Conservation (phyloP, 768 basidiomycete species). For the Rhodotorula graminis region DNA sequence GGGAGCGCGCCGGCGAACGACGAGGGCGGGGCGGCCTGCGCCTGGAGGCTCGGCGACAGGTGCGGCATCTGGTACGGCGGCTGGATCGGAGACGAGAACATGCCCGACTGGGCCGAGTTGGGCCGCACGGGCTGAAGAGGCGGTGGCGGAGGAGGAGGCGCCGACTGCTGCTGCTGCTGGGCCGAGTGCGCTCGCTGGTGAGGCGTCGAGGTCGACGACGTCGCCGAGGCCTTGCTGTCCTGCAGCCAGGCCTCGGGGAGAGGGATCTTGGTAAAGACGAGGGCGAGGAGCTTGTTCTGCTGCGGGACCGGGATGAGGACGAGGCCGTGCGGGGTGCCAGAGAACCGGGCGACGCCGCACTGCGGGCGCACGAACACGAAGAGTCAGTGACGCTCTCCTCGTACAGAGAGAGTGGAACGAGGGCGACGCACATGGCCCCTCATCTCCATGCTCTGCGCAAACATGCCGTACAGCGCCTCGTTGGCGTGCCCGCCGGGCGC, state of each 20-base stretch:
- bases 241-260: constrained; percentile 28
- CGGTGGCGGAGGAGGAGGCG: background rate
- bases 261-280: constrained; percentile 35
- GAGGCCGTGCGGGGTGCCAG: constrained; percentile 20
- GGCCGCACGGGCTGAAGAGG: background rate
- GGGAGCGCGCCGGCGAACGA: background rate
- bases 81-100: constrained; percentile 6
- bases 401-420: too few relatives aligned
- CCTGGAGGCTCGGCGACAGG: background rate
- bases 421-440: constrained; percentile 20
- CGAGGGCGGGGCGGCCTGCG: background rate
- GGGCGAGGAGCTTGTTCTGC: constrained; percentile 18
- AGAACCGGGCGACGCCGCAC: constrained; percentile 33
- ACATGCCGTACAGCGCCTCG: constrained; percentile 31
- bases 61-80: background rate
- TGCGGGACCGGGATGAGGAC: constrained; percentile 29
- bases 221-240: background rate
- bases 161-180: constrained; percentile 8
- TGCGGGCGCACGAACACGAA: background rate
- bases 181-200: background rate
- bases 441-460: constrained; percentile 27
- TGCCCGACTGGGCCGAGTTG: constrained; percentile 10
- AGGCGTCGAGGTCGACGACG: background rate
- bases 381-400: too few relatives aligned
- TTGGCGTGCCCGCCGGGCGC: constrained; percentile 19